These are phyloP conservation scores for Carex littledalei DNA, from an alignment of 176 grass and related monocot genomes.

Conservation along the genomic window DNA sequence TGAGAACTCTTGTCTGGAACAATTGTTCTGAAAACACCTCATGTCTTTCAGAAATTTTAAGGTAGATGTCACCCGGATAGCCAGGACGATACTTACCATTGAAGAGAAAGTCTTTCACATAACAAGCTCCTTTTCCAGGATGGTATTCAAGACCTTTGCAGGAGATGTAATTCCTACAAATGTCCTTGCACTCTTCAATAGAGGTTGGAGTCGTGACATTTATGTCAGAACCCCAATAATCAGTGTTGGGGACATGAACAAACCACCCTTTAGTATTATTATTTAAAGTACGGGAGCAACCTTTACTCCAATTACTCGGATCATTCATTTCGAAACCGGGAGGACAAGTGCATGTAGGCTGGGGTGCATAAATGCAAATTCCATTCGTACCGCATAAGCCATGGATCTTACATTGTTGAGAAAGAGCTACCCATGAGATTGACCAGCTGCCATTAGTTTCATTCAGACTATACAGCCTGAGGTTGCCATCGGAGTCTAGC, in stretches of 20 bases:
- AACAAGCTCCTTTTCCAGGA: slow-evolving; percentile 10
- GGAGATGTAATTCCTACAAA: background rate
- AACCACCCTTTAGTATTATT: background rate
- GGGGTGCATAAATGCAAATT: slow-evolving; percentile 4
- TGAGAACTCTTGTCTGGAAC: background rate
- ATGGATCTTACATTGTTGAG: slow-evolving; percentile 16
- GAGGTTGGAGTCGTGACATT: background rate
- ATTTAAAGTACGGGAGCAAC: background rate
- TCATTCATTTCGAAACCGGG: slow-evolving; percentile 21
- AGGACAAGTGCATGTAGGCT: slow-evolving; percentile 13
- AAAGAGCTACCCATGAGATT: slow-evolving; percentile 13
- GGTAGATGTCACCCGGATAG: slow-evolving; percentile 7
- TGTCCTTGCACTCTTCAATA: background rate
- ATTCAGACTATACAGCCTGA: slow-evolving; percentile 22
- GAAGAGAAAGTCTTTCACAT: slow-evolving; percentile 10
- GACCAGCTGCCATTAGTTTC: slow-evolving; percentile 14
- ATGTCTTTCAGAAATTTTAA: background rate
- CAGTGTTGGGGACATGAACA: background rate
- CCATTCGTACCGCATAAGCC: slow-evolving; percentile 19
- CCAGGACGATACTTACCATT: slow-evolving; percentile 21
- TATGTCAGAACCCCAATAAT: slow-evolving; percentile 17
- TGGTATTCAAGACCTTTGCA: slow-evolving; percentile 14
- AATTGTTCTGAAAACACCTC: background rate
- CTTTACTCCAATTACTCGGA: slow-evolving; percentile 16
- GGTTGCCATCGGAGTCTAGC: slow-evolving; percentile 15